A percentile compares a stretch with the other conserved stretches of the same genome.
Evolutionary conservation across 768 basidiomycete genomes (phyloP).

Genomic region (Mycena galopus): DNA sequence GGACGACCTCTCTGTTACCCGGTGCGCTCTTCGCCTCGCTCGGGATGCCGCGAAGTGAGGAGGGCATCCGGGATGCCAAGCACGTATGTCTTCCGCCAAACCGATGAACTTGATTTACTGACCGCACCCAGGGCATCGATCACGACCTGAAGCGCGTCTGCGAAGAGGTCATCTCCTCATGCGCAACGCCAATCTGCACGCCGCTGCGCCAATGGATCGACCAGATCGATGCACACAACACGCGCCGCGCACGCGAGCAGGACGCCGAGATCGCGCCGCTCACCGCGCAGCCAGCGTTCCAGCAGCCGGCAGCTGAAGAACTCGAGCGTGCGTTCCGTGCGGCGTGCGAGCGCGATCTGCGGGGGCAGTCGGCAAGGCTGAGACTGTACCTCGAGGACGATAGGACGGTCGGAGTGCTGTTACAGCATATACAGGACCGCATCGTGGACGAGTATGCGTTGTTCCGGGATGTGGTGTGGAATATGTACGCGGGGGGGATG

Average conservation of each 20-base stretch:
- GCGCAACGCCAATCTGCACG: conserved; percentile 67
- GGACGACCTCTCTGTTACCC: conserved; percentile 72
- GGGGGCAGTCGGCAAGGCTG: conserved; percentile 68
- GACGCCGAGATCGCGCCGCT: conserved; percentile 40
- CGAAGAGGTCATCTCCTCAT: conserved; percentile 82
- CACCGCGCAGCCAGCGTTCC: conserved; percentile 62
- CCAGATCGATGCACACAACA: conserved; percentile 51
- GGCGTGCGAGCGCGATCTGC: conserved; percentile 68
- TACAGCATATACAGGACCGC: conserved; percentile 82
- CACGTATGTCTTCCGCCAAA: conserved; percentile 59
- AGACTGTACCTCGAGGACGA: conserved; percentile 86
- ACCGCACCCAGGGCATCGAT: conserved; percentile 78
- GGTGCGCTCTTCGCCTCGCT: conserved; percentile 79
- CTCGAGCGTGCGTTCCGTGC: conserved; percentile 68
- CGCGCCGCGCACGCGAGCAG: conserved; percentile 31
- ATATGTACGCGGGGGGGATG: conserved; percentile 56
- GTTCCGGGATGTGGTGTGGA: conserved; percentile 75
- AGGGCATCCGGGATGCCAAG: conserved; percentile 78
- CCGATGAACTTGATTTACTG: neutral
- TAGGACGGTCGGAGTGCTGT: conserved; percentile 80
- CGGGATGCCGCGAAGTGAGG: conserved; percentile 71
- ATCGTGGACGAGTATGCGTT: conserved; percentile 81
- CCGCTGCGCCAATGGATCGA: conserved; percentile 77
- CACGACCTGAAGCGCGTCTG: conserved; percentile 86
- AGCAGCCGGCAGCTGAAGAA: conserved; percentile 60